Evolutionary conservation across 106 monocot species (phyloP).

Genomic region (Alisma plantagoaquatica): DNA sequence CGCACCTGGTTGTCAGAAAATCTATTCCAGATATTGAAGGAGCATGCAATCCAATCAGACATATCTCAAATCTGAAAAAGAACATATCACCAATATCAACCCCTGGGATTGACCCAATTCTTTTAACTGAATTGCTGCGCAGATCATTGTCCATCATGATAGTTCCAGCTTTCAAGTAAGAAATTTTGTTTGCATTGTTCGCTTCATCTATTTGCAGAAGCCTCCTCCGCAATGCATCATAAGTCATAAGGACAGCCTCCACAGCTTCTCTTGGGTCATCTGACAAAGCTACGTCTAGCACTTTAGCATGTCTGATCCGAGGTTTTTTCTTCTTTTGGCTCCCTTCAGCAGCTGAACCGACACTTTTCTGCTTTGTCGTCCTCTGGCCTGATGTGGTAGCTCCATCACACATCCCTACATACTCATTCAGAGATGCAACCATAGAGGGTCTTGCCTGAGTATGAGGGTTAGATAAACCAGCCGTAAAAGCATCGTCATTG

Average conservation of each 20-base stretch:
- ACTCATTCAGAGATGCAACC: slow-evolving; percentile 9
- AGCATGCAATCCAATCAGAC: slow-evolving; percentile 58
- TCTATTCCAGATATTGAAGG: slow-evolving; percentile 74
- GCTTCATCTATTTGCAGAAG: slow-evolving; percentile 58
- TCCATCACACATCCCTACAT: slow-evolving; percentile 1
- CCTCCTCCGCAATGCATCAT: slow-evolving; percentile 60
- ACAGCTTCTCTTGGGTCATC: slow-evolving; percentile 37
- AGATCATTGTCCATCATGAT: slow-evolving; percentile 44
- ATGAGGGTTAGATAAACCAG: not conserved
- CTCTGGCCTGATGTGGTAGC: slow-evolving; percentile 20
- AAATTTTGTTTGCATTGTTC: slow-evolving; percentile 20
- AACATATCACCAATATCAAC: slow-evolving; percentile 71
- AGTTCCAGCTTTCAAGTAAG: slow-evolving; percentile 44
- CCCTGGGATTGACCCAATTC: slow-evolving; percentile 54
- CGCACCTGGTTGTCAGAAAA: slow-evolving; percentile 33
- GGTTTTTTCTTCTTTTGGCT: slow-evolving; percentile 7
- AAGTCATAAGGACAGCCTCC: slow-evolving; percentile 53
- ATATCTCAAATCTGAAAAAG: slow-evolving; percentile 71
- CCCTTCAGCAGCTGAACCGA: slow-evolving; percentile 9
- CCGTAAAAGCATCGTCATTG: slow-evolving; percentile 20
- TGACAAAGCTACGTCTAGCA: slow-evolving; percentile 12
- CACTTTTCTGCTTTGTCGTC: slow-evolving; percentile 6
- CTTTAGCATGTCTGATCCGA: slow-evolving; percentile 7
- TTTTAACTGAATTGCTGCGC: slow-evolving; percentile 38
- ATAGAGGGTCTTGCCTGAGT: slow-evolving; percentile 7